Conservation (phyloP, 768 basidiomycete genomes). For the Tylopilus felleus region DNA sequence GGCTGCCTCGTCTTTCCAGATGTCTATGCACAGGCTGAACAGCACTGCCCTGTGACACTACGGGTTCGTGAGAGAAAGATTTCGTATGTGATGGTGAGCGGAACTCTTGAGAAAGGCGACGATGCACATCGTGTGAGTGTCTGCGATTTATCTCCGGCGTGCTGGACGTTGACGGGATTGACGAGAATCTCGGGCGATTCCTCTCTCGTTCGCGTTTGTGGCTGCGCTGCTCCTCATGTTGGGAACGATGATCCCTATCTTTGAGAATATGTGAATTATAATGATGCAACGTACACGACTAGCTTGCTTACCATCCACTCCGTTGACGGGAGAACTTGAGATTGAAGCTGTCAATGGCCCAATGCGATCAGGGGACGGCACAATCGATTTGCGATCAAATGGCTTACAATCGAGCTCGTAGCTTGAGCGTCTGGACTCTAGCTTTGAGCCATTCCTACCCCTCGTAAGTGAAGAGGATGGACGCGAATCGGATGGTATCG, state of each 20-base stretch:
- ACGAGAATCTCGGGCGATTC: constrained; percentile 38
- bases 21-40: constrained; percentile 6
- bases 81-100: constrained; percentile 24
- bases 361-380: neutral
- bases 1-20: constrained; percentile 34
- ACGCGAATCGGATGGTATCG: constrained; percentile 7
- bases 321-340: constrained; percentile 22
- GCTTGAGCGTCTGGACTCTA: constrained; percentile 7
- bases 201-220: constrained; percentile 48
- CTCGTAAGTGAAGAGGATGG: constrained; percentile 15
- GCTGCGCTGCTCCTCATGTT: constrained; percentile 28
- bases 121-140: constrained; percentile 26
- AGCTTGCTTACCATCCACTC: constrained; percentile 23
- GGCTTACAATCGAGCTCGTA: constrained; percentile 20
- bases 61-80: constrained; percentile 17
- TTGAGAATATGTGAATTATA: constrained; percentile 1
- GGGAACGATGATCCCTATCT: constrained; percentile 31
- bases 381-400: neutral
- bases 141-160: constrained; percentile 26
- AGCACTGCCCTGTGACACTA: constrained; percentile 6
- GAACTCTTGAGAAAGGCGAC: constrained; percentile 28
- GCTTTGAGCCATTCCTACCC: neutral
- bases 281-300: neutral
- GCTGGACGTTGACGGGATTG: no score
- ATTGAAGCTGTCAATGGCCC: constrained; percentile 25